These are phyloP conservation scores for Akanthomyces muscarius DNA, from an alignment of 2,329 filamentous ascomycete species.

Conservation along the genomic window DNA sequence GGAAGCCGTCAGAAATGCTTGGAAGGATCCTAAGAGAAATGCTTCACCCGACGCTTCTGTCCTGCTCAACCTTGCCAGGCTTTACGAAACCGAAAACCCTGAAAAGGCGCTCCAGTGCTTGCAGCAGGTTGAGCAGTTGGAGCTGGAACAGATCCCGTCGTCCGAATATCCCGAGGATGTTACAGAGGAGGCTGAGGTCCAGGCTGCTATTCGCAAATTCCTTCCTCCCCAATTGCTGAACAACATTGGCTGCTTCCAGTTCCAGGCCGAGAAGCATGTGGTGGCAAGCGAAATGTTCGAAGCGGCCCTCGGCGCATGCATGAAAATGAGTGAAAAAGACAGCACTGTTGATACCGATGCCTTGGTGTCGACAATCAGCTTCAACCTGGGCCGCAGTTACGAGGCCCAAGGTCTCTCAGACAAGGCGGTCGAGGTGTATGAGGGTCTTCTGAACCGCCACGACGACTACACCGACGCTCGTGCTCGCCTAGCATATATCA, in stretches of 20 bases:
- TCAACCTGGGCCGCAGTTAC: constrained; percentile 91
- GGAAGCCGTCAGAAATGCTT: constrained; percentile 78
- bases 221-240: constrained; percentile 89
- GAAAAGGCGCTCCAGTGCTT: constrained; percentile 92
- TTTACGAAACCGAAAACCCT: constrained; percentile 81
- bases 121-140: constrained; percentile 85
- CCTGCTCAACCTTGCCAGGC: constrained; percentile 81
- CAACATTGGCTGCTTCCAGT: constrained; percentile 96
- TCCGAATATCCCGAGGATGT: constrained; percentile 59
- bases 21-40: constrained; percentile 91
- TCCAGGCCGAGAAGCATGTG: constrained; percentile 77
- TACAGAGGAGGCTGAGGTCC: constrained; percentile 55
- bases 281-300: constrained; percentile 85
- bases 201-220: constrained; percentile 64
- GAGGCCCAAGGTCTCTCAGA: constrained; percentile 78
- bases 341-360: constrained; percentile 80
- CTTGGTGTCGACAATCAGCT: constrained; percentile 91
- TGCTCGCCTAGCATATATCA: constrained; percentile 84
- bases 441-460: constrained; percentile 79
- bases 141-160: constrained; percentile 71
- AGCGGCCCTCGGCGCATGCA: constrained; percentile 81
- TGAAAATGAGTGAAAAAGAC: constrained; percentile 73
- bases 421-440: constrained; percentile 83
- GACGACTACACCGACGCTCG: constrained; percentile 89
- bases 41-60: constrained; percentile 78